phyloP scores from a whole-genome alignment of 306 rosid species.

The Sesbania bispinosa region DNA sequence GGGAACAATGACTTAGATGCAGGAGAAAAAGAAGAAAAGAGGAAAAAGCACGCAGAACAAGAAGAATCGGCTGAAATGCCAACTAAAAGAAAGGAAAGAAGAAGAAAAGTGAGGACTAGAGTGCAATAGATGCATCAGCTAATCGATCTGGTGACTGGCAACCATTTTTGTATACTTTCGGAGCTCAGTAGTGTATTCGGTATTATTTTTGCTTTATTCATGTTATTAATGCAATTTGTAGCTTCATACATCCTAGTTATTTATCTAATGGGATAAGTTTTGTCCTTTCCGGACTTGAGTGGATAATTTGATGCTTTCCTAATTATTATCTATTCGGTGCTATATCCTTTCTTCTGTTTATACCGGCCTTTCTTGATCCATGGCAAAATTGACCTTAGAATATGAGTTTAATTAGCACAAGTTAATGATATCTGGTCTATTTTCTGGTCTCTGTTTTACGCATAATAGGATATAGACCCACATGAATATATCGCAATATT shows the following conservation, averaged over 20 bases:
- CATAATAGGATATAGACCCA: background rate
- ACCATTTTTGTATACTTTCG: conserved; percentile 31
- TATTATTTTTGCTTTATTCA: conserved; percentile 9
- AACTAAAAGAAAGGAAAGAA: conserved; percentile 40
- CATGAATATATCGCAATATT: background rate
- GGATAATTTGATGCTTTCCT: conserved; percentile 1
- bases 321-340: background rate
- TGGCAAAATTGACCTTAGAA: background rate
- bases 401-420: no score
- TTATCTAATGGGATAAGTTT: background rate
- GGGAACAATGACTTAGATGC: conserved; percentile 26
- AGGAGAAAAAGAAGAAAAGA: conserved; percentile 42
- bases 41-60: conserved; percentile 29
- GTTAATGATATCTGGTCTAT: background rate
- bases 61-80: conserved; percentile 34
- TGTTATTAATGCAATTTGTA: conserved; percentile 15
- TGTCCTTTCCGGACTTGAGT: conserved; percentile 8
- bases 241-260: conserved; percentile 16
- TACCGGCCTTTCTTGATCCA: background rate
- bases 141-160: conserved; percentile 18
- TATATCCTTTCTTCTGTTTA: background rate
- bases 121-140: background rate
- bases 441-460: background rate
- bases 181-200: conserved; percentile 22
- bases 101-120: conserved; percentile 29